These are phyloP conservation scores for Echinosophora koreensis DNA, from an alignment of 306 rosid genomes.

Conservation along the genomic window DNA sequence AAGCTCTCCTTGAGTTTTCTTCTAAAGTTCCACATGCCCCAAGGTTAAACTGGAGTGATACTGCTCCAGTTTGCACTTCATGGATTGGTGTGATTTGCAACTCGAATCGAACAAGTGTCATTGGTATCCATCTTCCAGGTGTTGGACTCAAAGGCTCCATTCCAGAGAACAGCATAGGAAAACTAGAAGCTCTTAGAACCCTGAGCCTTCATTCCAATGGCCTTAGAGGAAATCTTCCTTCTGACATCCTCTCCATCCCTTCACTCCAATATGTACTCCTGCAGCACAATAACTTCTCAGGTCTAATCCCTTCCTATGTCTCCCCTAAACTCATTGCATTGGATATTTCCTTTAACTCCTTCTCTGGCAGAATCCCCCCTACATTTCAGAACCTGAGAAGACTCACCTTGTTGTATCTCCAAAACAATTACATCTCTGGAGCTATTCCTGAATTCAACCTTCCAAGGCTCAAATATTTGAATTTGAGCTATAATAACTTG, in stretches of 20 bases:
- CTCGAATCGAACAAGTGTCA: constrained; percentile 50
- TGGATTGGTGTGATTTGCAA: constrained; percentile 75
- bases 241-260: constrained; percentile 66
- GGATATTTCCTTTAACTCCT: constrained; percentile 70
- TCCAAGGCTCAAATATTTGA: constrained; percentile 62
- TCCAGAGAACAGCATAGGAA: constrained; percentile 63
- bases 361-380: constrained; percentile 63
- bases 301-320: constrained; percentile 58
- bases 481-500: constrained; percentile 68
- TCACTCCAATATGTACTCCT: constrained; percentile 66
- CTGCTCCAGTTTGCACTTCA: constrained; percentile 61
- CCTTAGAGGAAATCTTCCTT: constrained; percentile 67
- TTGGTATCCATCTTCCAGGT: constrained; percentile 68
- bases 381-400: constrained; percentile 55
- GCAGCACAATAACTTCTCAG: constrained; percentile 71
- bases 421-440: constrained; percentile 67
- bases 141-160: constrained; percentile 62
- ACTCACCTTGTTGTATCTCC: constrained; percentile 58
- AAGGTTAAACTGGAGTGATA: constrained; percentile 67
- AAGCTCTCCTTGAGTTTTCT: constrained; percentile 66
- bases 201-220: constrained; percentile 73
- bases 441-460: constrained; percentile 62
- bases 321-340: constrained; percentile 59
- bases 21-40: constrained; percentile 51
- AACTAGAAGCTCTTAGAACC: constrained; percentile 62